Evolutionary conservation across 768 basidiomycete genomes (phyloP).

Genomic region (Tulasnella sp.): DNA sequence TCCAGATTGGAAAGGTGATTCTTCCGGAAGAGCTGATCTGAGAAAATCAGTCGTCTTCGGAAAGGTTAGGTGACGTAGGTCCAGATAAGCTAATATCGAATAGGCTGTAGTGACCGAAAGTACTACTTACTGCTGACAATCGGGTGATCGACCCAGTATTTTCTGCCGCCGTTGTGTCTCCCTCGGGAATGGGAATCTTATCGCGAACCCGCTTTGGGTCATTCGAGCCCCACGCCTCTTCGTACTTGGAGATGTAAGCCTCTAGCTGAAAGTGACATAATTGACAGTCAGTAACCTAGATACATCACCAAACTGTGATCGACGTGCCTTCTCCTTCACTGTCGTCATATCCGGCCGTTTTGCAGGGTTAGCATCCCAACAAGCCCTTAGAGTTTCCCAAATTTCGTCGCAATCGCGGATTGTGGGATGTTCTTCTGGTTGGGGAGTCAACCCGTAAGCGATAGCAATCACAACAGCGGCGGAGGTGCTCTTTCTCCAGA

Average conservation of each 20-base stretch:
- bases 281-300: background rate
- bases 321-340: background rate
- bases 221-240: background rate
- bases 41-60: background rate
- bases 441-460: background rate
- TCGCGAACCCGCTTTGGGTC: background rate
- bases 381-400: background rate
- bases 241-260: background rate
- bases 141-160: background rate
- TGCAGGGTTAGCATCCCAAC: background rate
- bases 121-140: background rate
- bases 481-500: background rate
- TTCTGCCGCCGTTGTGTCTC: background rate
- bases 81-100: background rate
- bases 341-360: background rate
- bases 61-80: background rate
- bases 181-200: background rate
- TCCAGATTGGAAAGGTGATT: background rate
- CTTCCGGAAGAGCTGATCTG: background rate
- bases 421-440: background rate
- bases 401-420: background rate
- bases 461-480: background rate
- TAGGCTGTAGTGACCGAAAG: background rate
- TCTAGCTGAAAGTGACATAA: background rate
- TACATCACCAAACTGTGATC: background rate